Evolutionary conservation across 2,329 filamentous ascomycete genomes (phyloP).

Genomic region (Aspergillus tubingensis): DNA sequence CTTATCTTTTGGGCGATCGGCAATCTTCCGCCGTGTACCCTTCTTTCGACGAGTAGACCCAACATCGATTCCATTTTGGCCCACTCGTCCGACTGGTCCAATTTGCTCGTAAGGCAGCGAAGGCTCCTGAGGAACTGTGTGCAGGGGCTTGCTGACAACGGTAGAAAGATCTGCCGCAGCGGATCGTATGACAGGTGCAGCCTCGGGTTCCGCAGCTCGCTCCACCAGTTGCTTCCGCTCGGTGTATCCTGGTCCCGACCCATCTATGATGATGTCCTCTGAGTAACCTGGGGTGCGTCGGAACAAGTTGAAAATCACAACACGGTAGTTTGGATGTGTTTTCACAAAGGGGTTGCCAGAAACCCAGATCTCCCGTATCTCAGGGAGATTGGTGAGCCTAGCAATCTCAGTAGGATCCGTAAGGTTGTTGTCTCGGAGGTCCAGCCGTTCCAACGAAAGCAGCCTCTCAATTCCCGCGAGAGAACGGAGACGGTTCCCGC

Average conservation of each 20-base stretch:
- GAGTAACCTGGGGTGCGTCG: conserved; percentile 84
- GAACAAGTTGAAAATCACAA: conserved; percentile 96
- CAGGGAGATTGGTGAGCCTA: conserved; percentile 83
- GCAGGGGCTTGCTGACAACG: conserved; percentile 67
- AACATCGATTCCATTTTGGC: conserved; percentile 29
- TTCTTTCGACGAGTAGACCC: conserved; percentile 49
- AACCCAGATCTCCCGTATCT: conserved; percentile 90
- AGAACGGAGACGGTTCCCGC: conserved; percentile 82
- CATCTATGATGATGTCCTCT: conserved; percentile 88
- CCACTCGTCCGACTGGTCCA: conserved; percentile 15
- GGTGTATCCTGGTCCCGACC: conserved; percentile 75
- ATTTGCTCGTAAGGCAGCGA: conserved; percentile 15
- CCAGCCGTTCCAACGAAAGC: conserved; percentile 82
- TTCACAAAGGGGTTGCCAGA: conserved; percentile 88
- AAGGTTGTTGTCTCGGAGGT: conserved; percentile 86
- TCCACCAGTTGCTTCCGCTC: conserved; percentile 85
- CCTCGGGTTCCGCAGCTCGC: conserved; percentile 72
- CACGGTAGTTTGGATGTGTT: conserved; percentile 79
- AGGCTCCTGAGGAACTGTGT: conserved; percentile 17
- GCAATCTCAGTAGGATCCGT: conserved; percentile 91
- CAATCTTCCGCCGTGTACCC: conserved; percentile 57
- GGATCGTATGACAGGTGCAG: conserved; percentile 75
- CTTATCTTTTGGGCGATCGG: conserved; percentile 57
- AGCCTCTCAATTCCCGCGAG: conserved; percentile 88
- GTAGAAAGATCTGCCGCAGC: conserved; percentile 63